Conservation (phyloP, 768 basidiomycete species). For the Phanerodontia chrysosporium region DNA sequence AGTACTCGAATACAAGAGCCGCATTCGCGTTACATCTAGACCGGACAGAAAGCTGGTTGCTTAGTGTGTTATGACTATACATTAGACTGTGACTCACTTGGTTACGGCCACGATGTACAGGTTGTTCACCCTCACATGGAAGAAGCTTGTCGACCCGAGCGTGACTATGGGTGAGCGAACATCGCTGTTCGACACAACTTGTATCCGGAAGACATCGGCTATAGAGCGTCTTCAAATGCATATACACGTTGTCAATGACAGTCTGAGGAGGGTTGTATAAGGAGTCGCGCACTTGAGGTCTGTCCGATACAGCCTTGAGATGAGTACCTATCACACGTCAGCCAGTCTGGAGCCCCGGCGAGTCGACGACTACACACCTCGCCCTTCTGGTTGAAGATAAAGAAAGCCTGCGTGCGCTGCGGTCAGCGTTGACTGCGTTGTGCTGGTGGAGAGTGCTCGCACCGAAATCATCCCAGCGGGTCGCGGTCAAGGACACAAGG, state of each 20-base stretch:
- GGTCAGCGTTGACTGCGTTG: not conserved
- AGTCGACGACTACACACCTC: conserved; percentile 55
- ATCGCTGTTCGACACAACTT: conserved; percentile 96
- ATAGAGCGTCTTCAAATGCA: conserved; percentile 78
- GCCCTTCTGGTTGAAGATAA: conserved; percentile 99
- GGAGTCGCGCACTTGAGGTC: conserved; percentile 77
- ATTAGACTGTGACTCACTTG: conserved; percentile 54
- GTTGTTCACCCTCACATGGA: conserved; percentile 94
- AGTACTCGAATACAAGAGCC: conserved; percentile 95
- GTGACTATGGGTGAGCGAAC: conserved; percentile 97
- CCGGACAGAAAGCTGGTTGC: not conserved
- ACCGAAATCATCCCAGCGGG: conserved; percentile 42
- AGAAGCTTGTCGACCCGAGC: conserved; percentile 96
- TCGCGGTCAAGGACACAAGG: not conserved
- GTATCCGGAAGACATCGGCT: conserved; percentile 97
- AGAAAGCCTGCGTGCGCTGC: conserved; percentile 70
- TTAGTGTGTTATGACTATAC: no score
- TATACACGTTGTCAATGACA: not conserved
- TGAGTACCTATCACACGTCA: conserved; percentile 65
- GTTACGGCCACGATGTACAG: conserved; percentile 95
- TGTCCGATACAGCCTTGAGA: conserved; percentile 91
- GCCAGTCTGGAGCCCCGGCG: conserved; percentile 1
- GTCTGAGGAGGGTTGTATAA: not conserved
- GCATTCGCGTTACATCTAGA: conserved; percentile 92
- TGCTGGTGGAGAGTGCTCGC: conserved; percentile 18